phyloP scores from a whole-genome alignment of 2,329 filamentous ascomycete genomes.

The Amauroascus niger region DNA sequence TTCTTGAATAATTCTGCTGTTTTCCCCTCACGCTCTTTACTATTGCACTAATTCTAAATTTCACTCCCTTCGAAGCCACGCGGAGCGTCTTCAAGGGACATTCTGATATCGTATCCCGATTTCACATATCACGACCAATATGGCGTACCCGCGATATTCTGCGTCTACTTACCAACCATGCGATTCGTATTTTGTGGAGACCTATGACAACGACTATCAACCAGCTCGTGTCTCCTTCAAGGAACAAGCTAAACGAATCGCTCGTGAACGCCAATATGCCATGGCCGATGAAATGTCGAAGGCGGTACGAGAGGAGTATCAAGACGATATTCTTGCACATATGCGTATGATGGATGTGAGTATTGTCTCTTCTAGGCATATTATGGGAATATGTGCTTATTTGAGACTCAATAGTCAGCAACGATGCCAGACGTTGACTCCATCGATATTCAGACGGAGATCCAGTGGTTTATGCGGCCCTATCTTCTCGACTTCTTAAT shows the following conservation, averaged over 20 bases:
- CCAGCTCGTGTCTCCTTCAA: constrained; percentile 54
- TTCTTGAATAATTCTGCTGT: constrained; percentile 35
- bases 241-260: constrained; percentile 67
- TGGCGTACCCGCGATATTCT: constrained; percentile 47
- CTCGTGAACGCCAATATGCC: constrained; percentile 73
- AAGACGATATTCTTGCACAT: constrained; percentile 87
- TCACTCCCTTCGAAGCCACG: constrained; percentile 34
- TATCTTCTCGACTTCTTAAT: constrained; percentile 97
- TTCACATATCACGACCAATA: constrained; percentile 29
- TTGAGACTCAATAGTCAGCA: constrained; percentile 49
- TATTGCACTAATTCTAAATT: constrained; percentile 33
- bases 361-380: constrained; percentile 13
- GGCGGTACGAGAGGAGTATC: constrained; percentile 77
- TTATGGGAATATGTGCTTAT: not conserved
- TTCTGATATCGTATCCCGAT: no score
- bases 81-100: constrained; percentile 22
- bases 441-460: constrained; percentile 98
- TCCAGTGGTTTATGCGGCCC: constrained; percentile 98
- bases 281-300: constrained; percentile 83
- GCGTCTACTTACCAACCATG: constrained; percentile 52
- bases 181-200: constrained; percentile 60
- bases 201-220: constrained; percentile 44
- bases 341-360: constrained; percentile 85
- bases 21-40: constrained; percentile 41
- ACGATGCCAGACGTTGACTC: constrained; percentile 93